Evolutionary conservation across 192 early-diverging fungal genomes (phyloP).

Genomic region (Backusella tuberculispora): DNA sequence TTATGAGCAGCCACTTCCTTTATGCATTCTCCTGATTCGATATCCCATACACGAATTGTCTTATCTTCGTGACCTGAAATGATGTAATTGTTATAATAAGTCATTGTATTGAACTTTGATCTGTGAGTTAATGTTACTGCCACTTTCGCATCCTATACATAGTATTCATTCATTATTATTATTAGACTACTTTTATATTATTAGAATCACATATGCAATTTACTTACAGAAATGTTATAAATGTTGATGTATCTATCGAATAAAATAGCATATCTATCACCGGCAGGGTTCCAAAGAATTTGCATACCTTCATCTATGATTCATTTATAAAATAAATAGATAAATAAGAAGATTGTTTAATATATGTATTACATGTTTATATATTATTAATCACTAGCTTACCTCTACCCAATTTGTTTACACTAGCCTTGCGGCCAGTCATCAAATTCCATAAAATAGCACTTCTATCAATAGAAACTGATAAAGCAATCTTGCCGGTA

Average conservation of each 20-base stretch:
- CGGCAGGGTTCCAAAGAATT: conserved; percentile 59
- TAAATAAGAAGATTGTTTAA: background rate
- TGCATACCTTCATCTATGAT: conserved; percentile 52
- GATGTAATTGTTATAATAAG: conserved; percentile 53
- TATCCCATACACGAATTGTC: conserved; percentile 55
- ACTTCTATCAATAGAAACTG: conserved; percentile 74
- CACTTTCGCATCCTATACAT: conserved; percentile 42
- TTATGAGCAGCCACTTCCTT: conserved; percentile 49
- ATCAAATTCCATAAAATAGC: conserved; percentile 81
- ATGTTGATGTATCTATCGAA: conserved; percentile 56
- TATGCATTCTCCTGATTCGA: conserved; percentile 48
- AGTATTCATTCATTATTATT: background rate
- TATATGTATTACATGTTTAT: background rate
- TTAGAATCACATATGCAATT: background rate
- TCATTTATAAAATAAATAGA: background rate
- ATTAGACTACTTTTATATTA: too few relatives aligned
- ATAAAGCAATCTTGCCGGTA: conserved; percentile 91
- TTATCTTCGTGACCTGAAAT: conserved; percentile 67
- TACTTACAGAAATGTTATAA: conserved; percentile 62
- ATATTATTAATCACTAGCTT: background rate
- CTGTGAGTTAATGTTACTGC: conserved; percentile 32
- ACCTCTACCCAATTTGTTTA: conserved; percentile 50
- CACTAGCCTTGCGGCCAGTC: conserved; percentile 70
- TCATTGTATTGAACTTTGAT: conserved; percentile 43
- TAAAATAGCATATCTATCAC: conserved; percentile 62